Percentiles rank a stretch among this genome's conserved stretches.
Evolutionary conservation across 352 stramenopile genomes (phyloP).

Genomic region (Phytopythium litorale): DNA sequence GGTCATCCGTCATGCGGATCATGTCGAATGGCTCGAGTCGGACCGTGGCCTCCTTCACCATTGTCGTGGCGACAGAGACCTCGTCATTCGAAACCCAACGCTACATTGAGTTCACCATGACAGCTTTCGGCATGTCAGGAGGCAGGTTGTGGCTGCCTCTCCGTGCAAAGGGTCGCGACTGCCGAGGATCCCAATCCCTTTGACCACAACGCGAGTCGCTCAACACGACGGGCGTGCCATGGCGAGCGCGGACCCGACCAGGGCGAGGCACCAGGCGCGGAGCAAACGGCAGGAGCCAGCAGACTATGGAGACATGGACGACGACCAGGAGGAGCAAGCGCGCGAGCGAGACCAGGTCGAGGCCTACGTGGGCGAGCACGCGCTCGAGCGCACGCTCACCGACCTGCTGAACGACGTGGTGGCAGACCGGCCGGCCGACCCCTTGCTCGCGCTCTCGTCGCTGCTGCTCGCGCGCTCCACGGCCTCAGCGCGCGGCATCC

Average conservation of each 20-base stretch:
- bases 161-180: neutral
- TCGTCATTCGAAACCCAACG: neutral
- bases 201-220: neutral
- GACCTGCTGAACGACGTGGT: slow-evolving; percentile 74
- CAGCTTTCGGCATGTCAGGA: neutral
- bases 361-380: slow-evolving; percentile 65
- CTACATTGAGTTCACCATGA: neutral
- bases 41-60: too few relatives aligned
- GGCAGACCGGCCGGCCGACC: slow-evolving; percentile 52
- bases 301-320: slow-evolving; percentile 13
- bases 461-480: slow-evolving; percentile 58
- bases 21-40: too few relatives aligned
- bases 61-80: too few relatives aligned
- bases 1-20: too few relatives aligned
- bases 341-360: slow-evolving; percentile 74
- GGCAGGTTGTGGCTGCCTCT: neutral
- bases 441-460: slow-evolving; percentile 64
- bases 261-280: neutral
- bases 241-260: neutral
- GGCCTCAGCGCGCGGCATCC: slow-evolving; percentile 51
- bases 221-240: neutral
- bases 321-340: slow-evolving; percentile 29
- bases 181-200: neutral
- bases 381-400: slow-evolving; percentile 63
- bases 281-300: slow-evolving; percentile 14